Conservation (phyloP, 768 basidiomycete species). For the Tricholomella constricta region DNA sequence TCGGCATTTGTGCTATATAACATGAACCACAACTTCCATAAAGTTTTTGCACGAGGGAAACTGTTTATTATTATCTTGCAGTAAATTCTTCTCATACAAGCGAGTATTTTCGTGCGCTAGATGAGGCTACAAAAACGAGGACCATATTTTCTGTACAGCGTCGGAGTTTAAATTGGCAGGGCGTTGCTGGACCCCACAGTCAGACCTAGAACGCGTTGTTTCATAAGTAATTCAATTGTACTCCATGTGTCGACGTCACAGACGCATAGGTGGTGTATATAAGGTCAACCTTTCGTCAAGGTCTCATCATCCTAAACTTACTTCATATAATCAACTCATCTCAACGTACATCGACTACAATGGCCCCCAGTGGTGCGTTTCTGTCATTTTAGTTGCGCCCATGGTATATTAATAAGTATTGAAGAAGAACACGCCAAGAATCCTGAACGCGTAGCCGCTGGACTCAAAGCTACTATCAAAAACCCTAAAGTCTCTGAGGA, state of each 20-base stretch:
- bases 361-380: constrained; percentile 13
- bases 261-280: not conserved
- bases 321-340: not conserved
- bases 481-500: constrained; percentile 57
- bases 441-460: constrained; percentile 50
- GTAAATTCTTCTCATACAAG: too few species aligned
- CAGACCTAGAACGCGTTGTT: constrained; percentile 9
- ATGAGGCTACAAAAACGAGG: too few species aligned
- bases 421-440: constrained; percentile 33
- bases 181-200: too few species aligned
- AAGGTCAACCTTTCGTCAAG: not conserved
- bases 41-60: too few species aligned
- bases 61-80: too few species aligned
- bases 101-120: too few species aligned
- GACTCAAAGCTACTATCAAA: constrained; percentile 54
- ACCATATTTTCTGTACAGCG: too few species aligned
- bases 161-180: too few species aligned
- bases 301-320: not conserved
- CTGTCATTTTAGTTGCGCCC: too few species aligned
- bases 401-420: not conserved
- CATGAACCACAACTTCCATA: too few species aligned
- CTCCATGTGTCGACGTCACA: constrained; percentile 3
- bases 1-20: too few species aligned
- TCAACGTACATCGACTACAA: not conserved
- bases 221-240: constrained; percentile 12